Evolutionary conservation across 148 eudicot genomes (phyloP), one percentile per base, ranked within the genome.

Genomic region (Mesembryanthemum crystallinum): DNA sequence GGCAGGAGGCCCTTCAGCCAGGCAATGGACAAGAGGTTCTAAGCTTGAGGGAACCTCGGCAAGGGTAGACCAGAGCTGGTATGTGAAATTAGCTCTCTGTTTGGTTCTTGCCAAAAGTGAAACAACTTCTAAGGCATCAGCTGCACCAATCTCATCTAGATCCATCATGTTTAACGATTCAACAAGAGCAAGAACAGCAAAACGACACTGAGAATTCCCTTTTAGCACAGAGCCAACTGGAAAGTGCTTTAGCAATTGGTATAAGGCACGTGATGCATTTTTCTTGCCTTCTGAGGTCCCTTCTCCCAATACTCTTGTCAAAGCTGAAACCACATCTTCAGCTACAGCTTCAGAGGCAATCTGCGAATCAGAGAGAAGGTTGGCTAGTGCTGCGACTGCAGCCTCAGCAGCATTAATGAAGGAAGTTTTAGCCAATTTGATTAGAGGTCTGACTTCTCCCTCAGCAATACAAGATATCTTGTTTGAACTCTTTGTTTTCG

Each of bases 361-460:
- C 78, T 85, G 78, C 14, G 87, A 74, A 86, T 90, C 88, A 20
- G 88, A 86, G 66, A 92, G 85, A 70, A 92, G 84, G 86, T 92
- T 92, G 74, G 95, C 94, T 76, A 92, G 80, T 28, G 97, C 90
- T 82, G 91, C 86, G 76, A 90, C 84, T 25, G 97, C 95, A 77
- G 88, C 88, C 76, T 87, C 95, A 42, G 92, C 87, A 73, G 87
- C 90, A 85, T 85, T 86, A 75, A 92, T 83, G 32, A 87, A 88
- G 54, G 92, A 87, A 76, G 92, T 88, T 85, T 90, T 92, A 25
- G 95, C 97, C 72, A 92, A 67, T 83, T 85, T 88, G 62, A 92
- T 88, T 42, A 92, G 83, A 82, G 94, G 89, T 76, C 80, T 86
- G 76, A 90, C 89, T 84, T 87, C 90, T 59, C 91, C 94, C 79